Evolutionary conservation across 495 filamentous ascomycete species (phyloP), one percentile per base, ranked within the genome.

Genomic region (Viridothelium virens): DNA sequence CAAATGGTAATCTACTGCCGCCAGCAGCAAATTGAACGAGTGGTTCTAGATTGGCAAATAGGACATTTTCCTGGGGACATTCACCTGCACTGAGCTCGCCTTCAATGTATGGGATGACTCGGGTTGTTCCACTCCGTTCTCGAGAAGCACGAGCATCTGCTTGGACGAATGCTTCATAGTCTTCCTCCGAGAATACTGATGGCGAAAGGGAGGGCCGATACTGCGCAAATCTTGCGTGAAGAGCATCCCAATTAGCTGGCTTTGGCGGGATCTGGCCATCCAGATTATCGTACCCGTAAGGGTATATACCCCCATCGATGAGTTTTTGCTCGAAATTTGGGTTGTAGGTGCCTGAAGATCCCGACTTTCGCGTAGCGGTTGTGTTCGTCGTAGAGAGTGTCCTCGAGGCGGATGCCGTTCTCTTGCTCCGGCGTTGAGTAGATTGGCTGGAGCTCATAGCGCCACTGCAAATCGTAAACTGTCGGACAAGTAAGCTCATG

Each of bases 131-230:
- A 59, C 53, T 36, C 10, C 7, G 7, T 33, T 31, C 14, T 59
- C 4, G 7, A 62, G 66, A 70, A n/a, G 75, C 77, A 66, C 73
- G 0, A 31, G 33, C 63, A 71, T 79, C 69, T 1, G 46, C 68
- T 50, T 69, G 65, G 37, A 63, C 2, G 63, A 79, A 80, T 5
- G 67, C 63, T 53, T 68, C 41, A 69, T 70, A 77, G 5, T 36
- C 69, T n/a, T 68, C 65, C 14, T 75, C 67, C 5, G 69, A 48
- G 56, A 79, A 80, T 46, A 41, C 61, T 7, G 75, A 80, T 44
- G 73, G 76, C 11, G 77, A 80, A 66, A 80, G 74, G 65, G 78
- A 80, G 3, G 70, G 44, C 56, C 73, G 56, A 65, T 64, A 71
- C 67, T 71, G 66, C 67, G 65, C 67, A 34, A 80, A 56, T 65